Base-by-base conservation (phyloP, 2,329 filamentous ascomycete genomes). In the Fusarium sp. region DNA sequence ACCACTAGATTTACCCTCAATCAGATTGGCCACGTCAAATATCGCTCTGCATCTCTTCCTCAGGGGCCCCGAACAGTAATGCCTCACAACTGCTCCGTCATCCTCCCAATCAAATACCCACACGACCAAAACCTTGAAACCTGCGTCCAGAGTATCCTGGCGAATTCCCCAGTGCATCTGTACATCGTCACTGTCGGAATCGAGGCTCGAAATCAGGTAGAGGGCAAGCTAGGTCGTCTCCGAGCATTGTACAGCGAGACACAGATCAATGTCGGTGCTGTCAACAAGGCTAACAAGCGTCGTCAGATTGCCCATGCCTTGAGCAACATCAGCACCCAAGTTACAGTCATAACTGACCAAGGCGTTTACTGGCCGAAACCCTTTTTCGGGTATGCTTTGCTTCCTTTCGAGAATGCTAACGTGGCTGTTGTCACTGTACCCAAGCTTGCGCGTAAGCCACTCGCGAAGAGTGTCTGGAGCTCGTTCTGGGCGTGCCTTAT, bases 291-390 rank as follows among this genome's bases (percentile, higher is more conserved):
- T 26, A 72, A 64, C 44, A 72, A 64, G 9, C 68, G 71, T 13
- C 58, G 51, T 1, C 66, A 73, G 46, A 63, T 73, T 11, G 39
- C 36, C 5, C 69, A 69, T 9, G 71, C 66, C 7, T 22, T 72
- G 11, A 34, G 14, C 3, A 20, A 14, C 2, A 20, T 66, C 31
- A 13, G 6, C 1, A 58, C 50, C 14, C 7, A 24, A 2, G 49
- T 73, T 33, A 71, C 54, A 7, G 45, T 57, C 5, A 18, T 73
- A 2, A 36, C 52, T 4, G 71, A 73, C 3, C 71, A 73, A n/a
- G 15, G 49, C 11, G 49, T 63, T 11, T 22, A 52, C 3, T 73
- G 71, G 71, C 56, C 63, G 17, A 4, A 7, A 1, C 9, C 7
- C 1, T 73, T 73, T 28, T 44, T 73, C 7, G 6, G 14, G 2